phyloP scores from a whole-genome alignment of 257 asterid genomes.

The Agastache rugosa region DNA sequence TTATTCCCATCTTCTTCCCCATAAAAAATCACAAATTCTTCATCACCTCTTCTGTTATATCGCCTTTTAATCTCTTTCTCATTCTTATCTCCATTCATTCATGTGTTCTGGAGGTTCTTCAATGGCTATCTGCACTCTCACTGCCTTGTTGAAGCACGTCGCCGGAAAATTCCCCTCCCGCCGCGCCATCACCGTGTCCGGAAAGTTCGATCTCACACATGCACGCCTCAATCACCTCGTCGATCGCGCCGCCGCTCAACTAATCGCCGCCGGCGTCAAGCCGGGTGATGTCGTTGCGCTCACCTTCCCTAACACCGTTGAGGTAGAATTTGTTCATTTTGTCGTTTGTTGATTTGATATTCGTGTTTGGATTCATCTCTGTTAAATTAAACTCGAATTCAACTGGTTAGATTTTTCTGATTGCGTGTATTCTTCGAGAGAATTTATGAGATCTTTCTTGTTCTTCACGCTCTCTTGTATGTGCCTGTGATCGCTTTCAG shows the following conservation, averaged over 20 bases:
- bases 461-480: slow-evolving; percentile 32
- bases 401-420: background rate
- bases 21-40: background rate
- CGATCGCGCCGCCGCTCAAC: slow-evolving; percentile 72
- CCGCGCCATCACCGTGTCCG: slow-evolving; percentile 71
- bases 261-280: slow-evolving; percentile 76
- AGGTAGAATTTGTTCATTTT: slow-evolving; percentile 49
- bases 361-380: background rate
- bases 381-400: background rate
- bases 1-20: background rate
- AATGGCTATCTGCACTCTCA: slow-evolving; percentile 67
- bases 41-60: background rate
- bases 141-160: slow-evolving; percentile 62
- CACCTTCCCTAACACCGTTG: slow-evolving; percentile 89
- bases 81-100: background rate
- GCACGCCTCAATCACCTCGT: slow-evolving; percentile 62
- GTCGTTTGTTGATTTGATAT: background rate
- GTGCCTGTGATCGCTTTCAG: background rate
- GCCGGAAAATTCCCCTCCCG: slow-evolving; percentile 68
- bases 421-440: background rate
- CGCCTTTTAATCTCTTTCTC: background rate
- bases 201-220: slow-evolving; percentile 70
- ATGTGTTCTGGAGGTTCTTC: background rate
- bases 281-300: slow-evolving; percentile 90
- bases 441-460: slow-evolving; percentile 11